Evolutionary conservation across 2,329 filamentous ascomycete genomes (phyloP).

Genomic region (Ascochyta fabae): DNA sequence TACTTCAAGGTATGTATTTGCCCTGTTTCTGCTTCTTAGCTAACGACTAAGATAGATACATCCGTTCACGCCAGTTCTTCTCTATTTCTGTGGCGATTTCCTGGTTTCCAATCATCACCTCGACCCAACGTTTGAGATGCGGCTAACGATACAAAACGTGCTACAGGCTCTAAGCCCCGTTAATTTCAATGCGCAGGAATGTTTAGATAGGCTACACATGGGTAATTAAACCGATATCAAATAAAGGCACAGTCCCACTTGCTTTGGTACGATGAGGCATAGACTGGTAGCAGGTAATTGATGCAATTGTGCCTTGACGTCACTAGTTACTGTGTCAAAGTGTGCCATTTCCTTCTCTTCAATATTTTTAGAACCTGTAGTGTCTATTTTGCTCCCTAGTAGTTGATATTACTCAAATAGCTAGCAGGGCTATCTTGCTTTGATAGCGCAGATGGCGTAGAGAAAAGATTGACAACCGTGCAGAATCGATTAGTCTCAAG

Average conservation of each 20-base stretch:
- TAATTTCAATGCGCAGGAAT: conserved; percentile 3
- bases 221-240: not conserved
- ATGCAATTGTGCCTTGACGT: no score
- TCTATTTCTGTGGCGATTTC: conserved; percentile 5
- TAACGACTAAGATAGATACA: not conserved
- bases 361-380: no score
- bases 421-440: no score
- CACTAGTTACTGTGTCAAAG: no score
- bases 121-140: conserved; percentile 6
- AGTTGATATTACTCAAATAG: no score
- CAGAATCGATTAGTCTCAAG: no score
- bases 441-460: no score
- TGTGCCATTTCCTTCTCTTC: no score
- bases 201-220: conserved; percentile 5
- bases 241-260: not conserved
- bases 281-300: no score
- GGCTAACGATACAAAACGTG: conserved; percentile 1
- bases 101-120: not conserved
- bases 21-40: not conserved
- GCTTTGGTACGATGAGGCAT: no score
- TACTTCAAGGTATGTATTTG: conserved; percentile 3
- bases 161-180: conserved; percentile 1
- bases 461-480: no score
- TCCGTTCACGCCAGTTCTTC: conserved; percentile 6
- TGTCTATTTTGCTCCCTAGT: no score